Evolutionary conservation across 2,329 filamentous ascomycete species (phyloP), one percentile per base, ranked within the genome.

Genomic region (Fusarium sp.): DNA sequence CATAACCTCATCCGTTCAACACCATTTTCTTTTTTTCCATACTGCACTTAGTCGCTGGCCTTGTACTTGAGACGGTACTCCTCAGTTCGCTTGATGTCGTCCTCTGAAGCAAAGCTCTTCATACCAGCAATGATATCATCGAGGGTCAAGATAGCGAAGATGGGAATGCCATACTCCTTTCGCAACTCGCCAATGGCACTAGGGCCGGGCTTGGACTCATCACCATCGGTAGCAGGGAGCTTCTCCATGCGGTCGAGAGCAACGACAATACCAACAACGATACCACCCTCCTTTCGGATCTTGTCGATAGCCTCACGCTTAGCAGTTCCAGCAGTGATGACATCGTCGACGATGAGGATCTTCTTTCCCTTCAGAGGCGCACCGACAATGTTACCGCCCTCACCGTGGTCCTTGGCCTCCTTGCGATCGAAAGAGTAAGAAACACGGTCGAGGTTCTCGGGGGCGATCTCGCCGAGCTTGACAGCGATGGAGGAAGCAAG

Each of bases 401-500:
- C 96, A 50, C 96, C 96, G 82, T 98, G 96, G 80, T 94, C 93
- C 87, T 98, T 98, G 79, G 92, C 93, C 85, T 98, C 96, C 85
- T 98, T 98, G 80, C 96, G 91, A 85, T 98, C 97, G 85, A 97
- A 98, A 39, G 91, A 92, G 85, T 98, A 98, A 80, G 92, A 94
- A 65, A 93, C 87, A 48, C 88, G 84, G 63, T 90, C 90, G 83
- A 93, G 96, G 70, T 87, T 89, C 57, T 85, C 83, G 24, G 89
- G 85, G 72, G 94, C 91, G 17, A 95, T 84, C 78, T 91, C 89
- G 60, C 90, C 90, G 18, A 98, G 89, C 82, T 95, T 93, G 80
- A 93, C 90, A 42, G 92, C 88, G 22, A 94, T 92, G 6, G 93
- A 89, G 22, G 93, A 91, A 50, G 93, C 93, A n/a, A 98, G 90